phyloP scores from a whole-genome alignment of 2,329 filamentous ascomycete species.

The Cladobotryum protrusum region DNA sequence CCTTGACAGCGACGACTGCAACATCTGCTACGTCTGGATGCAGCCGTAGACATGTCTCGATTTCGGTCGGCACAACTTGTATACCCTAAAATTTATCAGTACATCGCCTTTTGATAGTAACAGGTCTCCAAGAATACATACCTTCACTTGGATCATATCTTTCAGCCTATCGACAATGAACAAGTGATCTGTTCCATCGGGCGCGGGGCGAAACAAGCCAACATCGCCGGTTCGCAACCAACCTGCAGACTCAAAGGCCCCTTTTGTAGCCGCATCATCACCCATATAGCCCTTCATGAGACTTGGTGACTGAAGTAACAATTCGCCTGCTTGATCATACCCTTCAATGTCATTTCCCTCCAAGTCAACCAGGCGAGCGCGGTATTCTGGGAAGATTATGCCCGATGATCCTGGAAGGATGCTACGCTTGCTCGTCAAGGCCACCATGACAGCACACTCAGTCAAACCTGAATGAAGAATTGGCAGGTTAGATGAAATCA shows the following conservation, averaged over 20 bases:
- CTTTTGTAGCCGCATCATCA: not conserved
- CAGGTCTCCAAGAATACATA: not conserved
- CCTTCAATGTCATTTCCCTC: not conserved
- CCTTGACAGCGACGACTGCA: not conserved
- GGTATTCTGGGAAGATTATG: not conserved
- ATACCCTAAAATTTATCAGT: not conserved
- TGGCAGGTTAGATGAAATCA: no score
- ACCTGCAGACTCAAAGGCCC: not conserved
- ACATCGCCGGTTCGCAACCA: conserved; percentile 3
- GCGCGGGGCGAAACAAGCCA: not conserved
- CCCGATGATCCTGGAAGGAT: conserved; percentile 1
- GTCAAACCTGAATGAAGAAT: not conserved
- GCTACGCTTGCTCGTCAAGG: not conserved
- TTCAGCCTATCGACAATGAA: conserved; percentile 2
- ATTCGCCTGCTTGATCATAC: not conserved
- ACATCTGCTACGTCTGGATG: not conserved
- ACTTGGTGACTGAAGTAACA: conserved; percentile 1
- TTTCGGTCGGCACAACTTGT: not conserved
- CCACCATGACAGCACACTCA: not conserved
- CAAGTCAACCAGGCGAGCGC: not conserved
- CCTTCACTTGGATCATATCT: conserved; percentile 5
- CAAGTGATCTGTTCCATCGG: not conserved
- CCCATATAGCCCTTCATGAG: not conserved
- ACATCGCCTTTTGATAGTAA: no score
- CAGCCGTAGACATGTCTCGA: not conserved